Evolutionary conservation across 495 filamentous ascomycete species (phyloP), one percentile per base, ranked within the genome.

Genomic region (Penicillium roqueforti): DNA sequence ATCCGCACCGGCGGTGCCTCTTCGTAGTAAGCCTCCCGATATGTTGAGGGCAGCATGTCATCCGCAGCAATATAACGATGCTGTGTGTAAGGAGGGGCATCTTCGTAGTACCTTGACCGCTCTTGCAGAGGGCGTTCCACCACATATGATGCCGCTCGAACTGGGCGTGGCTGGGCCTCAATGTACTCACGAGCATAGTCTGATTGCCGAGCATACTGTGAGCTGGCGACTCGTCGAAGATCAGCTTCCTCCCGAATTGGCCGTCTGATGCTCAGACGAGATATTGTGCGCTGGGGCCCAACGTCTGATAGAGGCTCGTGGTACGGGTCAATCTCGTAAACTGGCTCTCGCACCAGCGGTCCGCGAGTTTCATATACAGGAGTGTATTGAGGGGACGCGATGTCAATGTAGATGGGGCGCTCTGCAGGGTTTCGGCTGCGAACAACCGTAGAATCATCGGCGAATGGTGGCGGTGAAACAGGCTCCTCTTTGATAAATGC

Each of bases 401-500:
- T 67, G 47, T 82, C 80, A 53, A 80, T 73, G 53, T 78, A 78
- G 20, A 78, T 54, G 6, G 72, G 75, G 22, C 61, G 65, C 55
- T 80, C 76, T 40, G 76, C 70, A 23, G 70, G 66, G 31, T 80
- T 78, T 55, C 78, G 77, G 34, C 52, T 49, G 44, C 65, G 62
- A 46, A 65, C 54, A 36, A 73, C 63, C 46, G 75, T 75, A 29
- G 71, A 76, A 29, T 76, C 74, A 51, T 81, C 80, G 41, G 77
- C 71, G 45, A 89, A 76, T 13, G 87, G 88, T 18, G 89, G 89
- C 3, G 89, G 89, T 1, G 91, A 96, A 11, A 86, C 77, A 7
- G 91, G 91, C 66, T 97, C 92, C 55, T 87, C 80, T 63, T 97
- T 97, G 63, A 97, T 91, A 61, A 82, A 82, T 7, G 87, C 78